Evolutionary conservation across 1,139 yeast genomes (phyloP).

Genomic region (Blastobotrys illinoisensis): DNA sequence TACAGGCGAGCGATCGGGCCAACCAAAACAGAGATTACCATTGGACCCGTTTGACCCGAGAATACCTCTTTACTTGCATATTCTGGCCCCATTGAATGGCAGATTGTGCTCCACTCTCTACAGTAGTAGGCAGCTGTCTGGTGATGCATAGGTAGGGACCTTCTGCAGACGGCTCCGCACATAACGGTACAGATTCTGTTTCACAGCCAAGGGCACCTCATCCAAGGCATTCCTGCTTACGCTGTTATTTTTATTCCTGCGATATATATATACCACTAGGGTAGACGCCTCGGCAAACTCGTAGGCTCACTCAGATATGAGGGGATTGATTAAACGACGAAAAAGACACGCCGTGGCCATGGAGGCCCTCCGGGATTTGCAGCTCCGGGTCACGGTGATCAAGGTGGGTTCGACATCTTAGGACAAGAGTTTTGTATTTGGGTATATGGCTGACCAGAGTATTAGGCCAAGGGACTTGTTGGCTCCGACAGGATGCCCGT

Average conservation of each 20-base stretch:
- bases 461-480: slow-evolving; percentile 10
- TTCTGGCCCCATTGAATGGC: neutral
- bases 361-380: slow-evolving; percentile 10
- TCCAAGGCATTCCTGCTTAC: neutral
- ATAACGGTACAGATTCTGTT: neutral
- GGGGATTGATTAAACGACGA: slow-evolving; percentile 6
- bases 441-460: slow-evolving; percentile 2
- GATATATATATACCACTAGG: neutral
- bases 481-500: slow-evolving; percentile 12
- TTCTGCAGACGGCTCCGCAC: neutral
- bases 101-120: too few species aligned
- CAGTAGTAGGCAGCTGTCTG: neutral
- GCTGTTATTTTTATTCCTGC: neutral
- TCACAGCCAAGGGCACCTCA: neutral
- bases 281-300: neutral
- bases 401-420: slow-evolving; percentile 9
- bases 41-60: neutral
- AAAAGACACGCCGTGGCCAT: slow-evolving; percentile 5
- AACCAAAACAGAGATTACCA: neutral
- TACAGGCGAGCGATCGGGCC: neutral
- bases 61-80: too few species aligned
- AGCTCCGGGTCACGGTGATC: slow-evolving; percentile 12
- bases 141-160: neutral
- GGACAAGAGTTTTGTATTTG: neutral
- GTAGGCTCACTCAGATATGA: neutral